Evolutionary conservation across 2,329 filamentous ascomycete genomes (phyloP).

Genomic region (Botrytis medusae): DNA sequence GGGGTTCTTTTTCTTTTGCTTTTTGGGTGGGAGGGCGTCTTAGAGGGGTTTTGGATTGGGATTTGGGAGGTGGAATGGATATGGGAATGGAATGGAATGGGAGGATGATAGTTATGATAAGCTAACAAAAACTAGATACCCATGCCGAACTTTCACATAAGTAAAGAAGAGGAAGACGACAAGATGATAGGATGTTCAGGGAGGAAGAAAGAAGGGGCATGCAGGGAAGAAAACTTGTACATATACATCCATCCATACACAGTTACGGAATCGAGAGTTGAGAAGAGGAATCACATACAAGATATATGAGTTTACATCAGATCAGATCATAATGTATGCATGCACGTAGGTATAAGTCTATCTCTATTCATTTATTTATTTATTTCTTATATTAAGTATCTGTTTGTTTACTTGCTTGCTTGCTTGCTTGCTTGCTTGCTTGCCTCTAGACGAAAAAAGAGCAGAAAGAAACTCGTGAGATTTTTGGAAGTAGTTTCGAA

Average conservation of each 20-base stretch:
- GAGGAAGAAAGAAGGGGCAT: not conserved
- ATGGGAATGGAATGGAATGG: not conserved
- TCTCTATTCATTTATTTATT: not conserved
- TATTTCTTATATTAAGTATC: not conserved
- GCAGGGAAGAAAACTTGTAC: not conserved
- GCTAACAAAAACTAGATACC: constrained; percentile 23
- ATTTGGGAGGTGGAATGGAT: not conserved
- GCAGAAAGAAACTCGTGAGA: too few species aligned
- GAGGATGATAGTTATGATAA: not conserved
- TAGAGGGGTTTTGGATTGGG: not conserved
- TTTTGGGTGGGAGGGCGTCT: not conserved
- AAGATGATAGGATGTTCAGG: not conserved
- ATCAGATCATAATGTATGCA: not conserved
- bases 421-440: too few species aligned
- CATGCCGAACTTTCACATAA: constrained; percentile 26
- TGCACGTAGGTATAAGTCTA: not conserved
- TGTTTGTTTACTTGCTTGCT: too few species aligned
- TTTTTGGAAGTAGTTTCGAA: too few species aligned
- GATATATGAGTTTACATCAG: not conserved
- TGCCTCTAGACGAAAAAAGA: too few species aligned
- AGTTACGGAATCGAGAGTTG: not conserved
- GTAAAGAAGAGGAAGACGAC: not conserved
- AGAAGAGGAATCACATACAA: not conserved
- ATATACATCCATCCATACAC: not conserved
- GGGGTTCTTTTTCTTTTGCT: not conserved